Evolutionary conservation across 345 rosid species (phyloP).

Genomic region (Populus deltoides): DNA sequence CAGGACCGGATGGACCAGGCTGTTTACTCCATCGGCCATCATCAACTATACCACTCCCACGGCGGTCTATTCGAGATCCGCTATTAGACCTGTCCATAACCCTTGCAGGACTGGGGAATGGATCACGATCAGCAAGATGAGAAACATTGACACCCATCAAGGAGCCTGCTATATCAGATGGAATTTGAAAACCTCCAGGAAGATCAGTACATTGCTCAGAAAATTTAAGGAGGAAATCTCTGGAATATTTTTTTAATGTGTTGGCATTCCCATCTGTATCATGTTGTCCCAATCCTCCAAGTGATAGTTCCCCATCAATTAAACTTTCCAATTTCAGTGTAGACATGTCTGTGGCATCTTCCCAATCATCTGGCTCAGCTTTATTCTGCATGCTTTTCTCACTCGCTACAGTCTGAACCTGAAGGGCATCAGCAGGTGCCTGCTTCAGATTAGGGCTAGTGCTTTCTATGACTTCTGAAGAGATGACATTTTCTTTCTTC

Average conservation of each 20-base stretch:
- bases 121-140: constrained; percentile 53
- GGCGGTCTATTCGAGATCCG: constrained; percentile 67
- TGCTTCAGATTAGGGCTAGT: constrained; percentile 36
- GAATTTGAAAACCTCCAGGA: constrained; percentile 57
- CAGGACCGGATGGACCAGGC: constrained; percentile 46
- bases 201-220: constrained; percentile 61
- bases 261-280: constrained; percentile 38
- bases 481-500: constrained; percentile 45
- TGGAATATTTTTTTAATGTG: constrained; percentile 72
- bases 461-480: constrained; percentile 34
- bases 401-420: constrained; percentile 26
- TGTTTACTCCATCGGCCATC: constrained; percentile 70
- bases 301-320: constrained; percentile 24
- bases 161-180: constrained; percentile 46
- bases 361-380: constrained; percentile 93
- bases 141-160: constrained; percentile 37
- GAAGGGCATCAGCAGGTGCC: constrained; percentile 27
- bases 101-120: constrained; percentile 59
- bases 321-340: constrained; percentile 68
- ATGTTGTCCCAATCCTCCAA: constrained; percentile 30
- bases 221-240: constrained; percentile 88
- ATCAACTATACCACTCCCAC: constrained; percentile 53
- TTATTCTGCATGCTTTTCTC: constrained; percentile 42
- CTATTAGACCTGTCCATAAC: constrained; percentile 54
- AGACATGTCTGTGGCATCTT: constrained; percentile 88